Evolutionary conservation across 2,329 filamentous ascomycete genomes (phyloP), one percentile per base, ranked within the genome.

Genomic region (Colletotrichum tamarilloi): DNA sequence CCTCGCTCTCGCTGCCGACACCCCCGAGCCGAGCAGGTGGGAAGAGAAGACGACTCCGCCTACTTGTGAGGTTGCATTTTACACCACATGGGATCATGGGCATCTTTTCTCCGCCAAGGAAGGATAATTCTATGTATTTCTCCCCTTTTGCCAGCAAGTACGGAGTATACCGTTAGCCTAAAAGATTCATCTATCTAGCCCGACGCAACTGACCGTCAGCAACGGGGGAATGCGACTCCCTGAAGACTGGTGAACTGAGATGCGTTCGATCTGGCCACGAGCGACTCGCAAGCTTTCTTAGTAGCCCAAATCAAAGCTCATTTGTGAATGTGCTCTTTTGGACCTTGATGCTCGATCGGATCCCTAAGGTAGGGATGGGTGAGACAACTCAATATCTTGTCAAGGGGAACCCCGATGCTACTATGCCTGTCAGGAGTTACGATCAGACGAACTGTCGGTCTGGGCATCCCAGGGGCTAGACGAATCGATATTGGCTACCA

Each of bases 381-480:
- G 11, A 19, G 24, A 32, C 38, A 26, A 24, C 9, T 22, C 19
- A 9, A 11, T 52, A 24, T 3, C 12, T 19, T 11, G 16, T 6
- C 28, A n/a, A 12, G 28, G 35, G 30, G 19, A 49, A 12, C 30
- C 24, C 7, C 52, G 16, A 22, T 58, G 38, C 35, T 28, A 19
- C 60, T 16, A 14, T 22, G 32, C 53, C 14, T 46, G 30, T 46
- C 49, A 28, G 32, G 5, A 60, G 24, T 46, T 35, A 28, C 35
- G 3, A 60, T 66, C 55, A 66, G 67, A 70, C 26, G 56, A 67
- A 71, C 68, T 14, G 42, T 32, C 46, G 38, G 56, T 67, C 24
- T 30, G 55, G 42, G 38, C 42, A 30, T n/a, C n/a, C 26, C 24
- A 42, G 19, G 16, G n/a, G 24, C 52, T 24, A 22, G 7, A 11